Evolutionary conservation across 106 monocot species (phyloP), one percentile per base, ranked within the genome.

Genomic region (Iris macrosiphon): DNA sequence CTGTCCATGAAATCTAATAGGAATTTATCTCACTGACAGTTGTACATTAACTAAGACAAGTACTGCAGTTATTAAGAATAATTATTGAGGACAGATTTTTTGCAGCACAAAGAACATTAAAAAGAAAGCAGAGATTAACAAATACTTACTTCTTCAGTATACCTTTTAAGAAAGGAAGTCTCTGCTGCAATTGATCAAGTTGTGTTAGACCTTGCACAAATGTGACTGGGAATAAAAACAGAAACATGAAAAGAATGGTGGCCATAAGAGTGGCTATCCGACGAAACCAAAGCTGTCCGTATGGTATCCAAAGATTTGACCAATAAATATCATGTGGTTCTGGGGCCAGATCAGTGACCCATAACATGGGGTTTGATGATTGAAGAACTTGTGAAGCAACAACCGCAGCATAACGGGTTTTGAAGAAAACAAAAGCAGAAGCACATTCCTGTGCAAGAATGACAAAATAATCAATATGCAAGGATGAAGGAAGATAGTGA

Each of bases 271-370:
- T 87, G 45, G 71, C 82, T 60, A 87, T 86, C 18, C 77, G 67
- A 15, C 96, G 96, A 31, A 96, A 55, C 96, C 96, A 96, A 7
- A 96, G 76, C 50, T 82, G 85, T 39, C 60, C 68, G 52, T 78
- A 90, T 31, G 89, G 96, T 28, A 96, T 66, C 96, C 96, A 90
- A 37, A 96, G 77, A 65, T 96, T 96, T 70, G 96, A 96, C 96
- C 96, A 96, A 61, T 83, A 86, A 43, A 96, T 69, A 70, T 96
- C 96, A 64, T 77, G 69, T 17, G 90, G 96, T 52, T 82, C 96
- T 20, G 96, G 96, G 67, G 96, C 96, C 26, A 82, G 49, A 48
- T 83, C 68, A 50, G 83, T 86, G 18, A 96, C 90, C 89, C 89
- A 96, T 35, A 55, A 32, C 96, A 90, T 90, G 21, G 96, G 96